Conservation (phyloP, 345 rosid genomes). For the Brassica incana region DNA sequence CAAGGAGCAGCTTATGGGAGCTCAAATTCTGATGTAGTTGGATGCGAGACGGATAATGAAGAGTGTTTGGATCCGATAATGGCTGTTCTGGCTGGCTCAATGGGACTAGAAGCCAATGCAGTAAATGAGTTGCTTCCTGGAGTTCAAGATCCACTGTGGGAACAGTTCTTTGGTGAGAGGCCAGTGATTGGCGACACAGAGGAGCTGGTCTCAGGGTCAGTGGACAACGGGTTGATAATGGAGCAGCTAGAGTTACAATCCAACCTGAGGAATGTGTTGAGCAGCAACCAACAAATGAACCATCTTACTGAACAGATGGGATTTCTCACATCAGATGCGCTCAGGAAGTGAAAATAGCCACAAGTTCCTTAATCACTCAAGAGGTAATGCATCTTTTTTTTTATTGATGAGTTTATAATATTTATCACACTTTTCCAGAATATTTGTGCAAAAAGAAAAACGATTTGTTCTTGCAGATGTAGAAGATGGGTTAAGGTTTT, state of each 20-base stretch:
- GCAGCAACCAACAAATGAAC: conserved; percentile 53
- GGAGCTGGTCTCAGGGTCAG: conserved; percentile 50
- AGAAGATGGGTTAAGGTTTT: conserved; percentile 11
- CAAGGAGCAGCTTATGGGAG: conserved; percentile 34
- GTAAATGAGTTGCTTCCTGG: conserved; percentile 55
- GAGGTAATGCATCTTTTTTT: conserved; percentile 8
- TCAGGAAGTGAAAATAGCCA: conserved; percentile 35
- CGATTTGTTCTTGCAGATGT: conserved; percentile 25
- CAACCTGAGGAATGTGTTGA: conserved; percentile 45
- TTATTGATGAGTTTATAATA: background rate
- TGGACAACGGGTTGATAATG: conserved; percentile 40
- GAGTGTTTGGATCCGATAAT: conserved; percentile 52
- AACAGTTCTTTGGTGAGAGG: conserved; percentile 56
- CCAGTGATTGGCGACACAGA: conserved; percentile 62
- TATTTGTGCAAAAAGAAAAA: background rate
- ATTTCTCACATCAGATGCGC: conserved; percentile 53
- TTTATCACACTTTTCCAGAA: background rate
- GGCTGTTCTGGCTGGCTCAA: conserved; percentile 44
- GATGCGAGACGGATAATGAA: conserved; percentile 46
- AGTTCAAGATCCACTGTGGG: conserved; percentile 63
- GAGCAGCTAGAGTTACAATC: conserved; percentile 40
- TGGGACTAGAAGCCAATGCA: conserved; percentile 40
- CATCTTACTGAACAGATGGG: conserved; percentile 79
- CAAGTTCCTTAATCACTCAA: background rate
- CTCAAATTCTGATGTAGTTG: conserved; percentile 44